phyloP scores from a whole-genome alignment of 78 protist genomes.

The Dictyostelium brefeldianum region DNA sequence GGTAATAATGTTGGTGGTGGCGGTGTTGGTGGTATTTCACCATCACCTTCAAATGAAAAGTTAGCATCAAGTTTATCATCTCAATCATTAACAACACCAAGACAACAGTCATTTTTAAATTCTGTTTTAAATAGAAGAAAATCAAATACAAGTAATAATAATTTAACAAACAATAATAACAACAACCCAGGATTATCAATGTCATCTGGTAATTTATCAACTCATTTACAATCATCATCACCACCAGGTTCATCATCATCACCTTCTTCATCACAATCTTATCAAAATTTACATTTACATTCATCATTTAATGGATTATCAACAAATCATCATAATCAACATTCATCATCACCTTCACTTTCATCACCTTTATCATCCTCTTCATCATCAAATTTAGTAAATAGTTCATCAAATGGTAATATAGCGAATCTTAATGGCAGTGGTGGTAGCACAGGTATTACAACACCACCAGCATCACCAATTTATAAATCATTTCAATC shows the following conservation, averaged over 20 bases:
- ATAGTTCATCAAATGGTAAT: neutral
- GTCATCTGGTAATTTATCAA: neutral
- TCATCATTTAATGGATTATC: neutral
- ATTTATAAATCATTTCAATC: constrained; percentile 55
- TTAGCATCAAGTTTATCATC: neutral
- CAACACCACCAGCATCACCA: constrained; percentile 47
- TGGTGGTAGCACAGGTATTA: too few relatives aligned
- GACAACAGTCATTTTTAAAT: constrained; percentile 24
- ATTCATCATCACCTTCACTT: neutral
- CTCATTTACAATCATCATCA: neutral
- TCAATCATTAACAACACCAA: constrained; percentile 3
- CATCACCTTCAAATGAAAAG: neutral
- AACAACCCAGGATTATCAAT: neutral
- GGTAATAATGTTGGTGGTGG: neutral
- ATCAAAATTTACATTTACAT: neutral
- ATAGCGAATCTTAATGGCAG: neutral
- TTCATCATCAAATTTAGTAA: neutral
- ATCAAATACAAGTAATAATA: neutral
- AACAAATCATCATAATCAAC: neutral
- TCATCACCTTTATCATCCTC: constrained; percentile 2
- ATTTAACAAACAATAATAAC: neutral
- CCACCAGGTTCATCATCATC: constrained; percentile 4
- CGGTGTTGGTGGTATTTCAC: neutral
- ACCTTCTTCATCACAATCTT: neutral
- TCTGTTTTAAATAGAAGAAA: constrained; percentile 28